Base-by-base conservation (phyloP, 805 yeast species). In the Cyberlindnera bimundalis region DNA sequence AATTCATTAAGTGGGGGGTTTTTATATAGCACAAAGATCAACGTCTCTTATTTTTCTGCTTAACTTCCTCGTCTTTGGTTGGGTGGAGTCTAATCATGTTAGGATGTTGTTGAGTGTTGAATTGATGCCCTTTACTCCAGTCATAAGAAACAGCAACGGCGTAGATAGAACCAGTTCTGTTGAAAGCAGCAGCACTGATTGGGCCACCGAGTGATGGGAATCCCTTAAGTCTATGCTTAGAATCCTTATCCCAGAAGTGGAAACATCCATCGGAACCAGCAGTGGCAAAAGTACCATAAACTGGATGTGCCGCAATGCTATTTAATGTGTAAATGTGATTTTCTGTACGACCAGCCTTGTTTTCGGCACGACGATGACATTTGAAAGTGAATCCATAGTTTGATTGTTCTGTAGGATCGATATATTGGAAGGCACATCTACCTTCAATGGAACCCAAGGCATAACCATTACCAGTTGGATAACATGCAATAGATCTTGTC, bases 381-480 rank as follows among this genome's bases (percentile, higher is more conserved):
- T 87, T 86, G 75, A 93, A 93, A 5, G 96, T 82, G 61, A 91
- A 93, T 3, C 93, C 93, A 26, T 61, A 61, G 51, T 78, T 74
- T 41, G 73, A 71, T 56, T 84, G 95, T 53, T 84, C 88, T 38
- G 71, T 72, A 18, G 87, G 96, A 55, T 86, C 95, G 40, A 91
- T 79, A 60, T 90, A 93, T 60, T 88, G 96, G 53, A 93, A 81
- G 12, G 96, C 95, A 66, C 98, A 88, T 51, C 99, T 75, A 25
- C 98, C 98, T 66, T 93, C 99, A 34, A 91, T 78, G 6, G 96
- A 83, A 5, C 96, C 98, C 35, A 93, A 66, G 1, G 96, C 96
- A 64, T 75, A 93, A 9, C 98, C 97, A 55, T 85, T 82, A 11
- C 96, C 98, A 48, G 79, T 81, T n/a, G 90, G 90, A 61, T 81